phyloP scores from a whole-genome alignment of 371 early-diverging fungal genomes.

The Mucor velutinosus region DNA sequence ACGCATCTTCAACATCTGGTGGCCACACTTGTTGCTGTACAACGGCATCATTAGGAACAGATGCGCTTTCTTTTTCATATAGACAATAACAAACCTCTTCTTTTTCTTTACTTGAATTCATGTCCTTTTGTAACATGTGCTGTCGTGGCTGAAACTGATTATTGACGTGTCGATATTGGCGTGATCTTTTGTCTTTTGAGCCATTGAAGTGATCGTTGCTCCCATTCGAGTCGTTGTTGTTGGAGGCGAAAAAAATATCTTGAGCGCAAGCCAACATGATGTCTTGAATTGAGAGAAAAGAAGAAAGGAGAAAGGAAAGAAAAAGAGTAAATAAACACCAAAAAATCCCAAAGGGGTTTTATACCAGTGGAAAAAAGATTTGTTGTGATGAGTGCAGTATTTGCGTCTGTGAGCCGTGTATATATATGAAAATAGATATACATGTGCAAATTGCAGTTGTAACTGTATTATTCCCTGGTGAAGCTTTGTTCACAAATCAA shows the following conservation, averaged over 20 bases:
- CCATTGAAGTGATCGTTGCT: not conserved
- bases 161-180: constrained; percentile 9
- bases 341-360: constrained; percentile 1
- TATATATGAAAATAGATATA: not conserved
- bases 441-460: constrained; percentile 3
- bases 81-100: constrained; percentile 34
- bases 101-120: constrained; percentile 27
- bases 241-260: constrained; percentile 24
- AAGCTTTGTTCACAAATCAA: not conserved
- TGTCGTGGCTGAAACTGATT: constrained; percentile 13
- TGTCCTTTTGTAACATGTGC: constrained; percentile 5
- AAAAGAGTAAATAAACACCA: not conserved
- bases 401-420: constrained; percentile 17
- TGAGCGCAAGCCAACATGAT: constrained; percentile 35
- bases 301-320: not conserved
- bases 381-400: constrained; percentile 14
- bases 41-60: not conserved
- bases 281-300: not conserved
- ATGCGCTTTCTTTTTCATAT: not conserved
- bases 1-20: constrained; percentile 67
- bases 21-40: constrained; percentile 69
- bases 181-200: constrained; percentile 23
- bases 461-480: constrained; percentile 1
- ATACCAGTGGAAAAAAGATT: not conserved
- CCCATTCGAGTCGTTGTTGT: constrained; percentile 5